These are phyloP conservation scores for Geoglossum cookeanum DNA, from an alignment of 2,329 filamentous ascomycete species.

Conservation along the genomic window DNA sequence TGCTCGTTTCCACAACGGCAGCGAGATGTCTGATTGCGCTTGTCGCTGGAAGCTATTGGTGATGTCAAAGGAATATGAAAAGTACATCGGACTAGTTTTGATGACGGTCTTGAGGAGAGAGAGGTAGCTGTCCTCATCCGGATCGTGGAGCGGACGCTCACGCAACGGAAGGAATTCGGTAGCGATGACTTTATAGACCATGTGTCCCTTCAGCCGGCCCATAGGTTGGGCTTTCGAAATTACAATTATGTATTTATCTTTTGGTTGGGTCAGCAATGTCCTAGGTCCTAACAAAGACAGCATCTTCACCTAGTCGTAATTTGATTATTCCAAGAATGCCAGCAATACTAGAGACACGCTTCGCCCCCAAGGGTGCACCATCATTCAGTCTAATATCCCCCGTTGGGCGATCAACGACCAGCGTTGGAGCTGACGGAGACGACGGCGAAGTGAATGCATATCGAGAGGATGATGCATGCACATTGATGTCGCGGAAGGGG, in stretches of 20 bases:
- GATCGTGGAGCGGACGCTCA: constrained; percentile 77
- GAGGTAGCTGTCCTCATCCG: constrained; percentile 86
- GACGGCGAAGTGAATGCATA: constrained; percentile 97
- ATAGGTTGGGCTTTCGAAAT: constrained; percentile 89
- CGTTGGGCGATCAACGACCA: constrained; percentile 80
- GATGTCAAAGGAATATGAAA: constrained; percentile 90
- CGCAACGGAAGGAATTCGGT: constrained; percentile 89
- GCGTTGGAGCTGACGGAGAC: constrained; percentile 67
- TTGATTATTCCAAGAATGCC: constrained; percentile 90
- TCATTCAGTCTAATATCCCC: constrained; percentile 77
- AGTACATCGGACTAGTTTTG: constrained; percentile 80
- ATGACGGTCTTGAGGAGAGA: constrained; percentile 63
- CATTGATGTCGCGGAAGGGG: constrained; percentile 91
- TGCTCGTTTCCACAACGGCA: constrained; percentile 74
- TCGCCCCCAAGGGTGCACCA: constrained; percentile 53
- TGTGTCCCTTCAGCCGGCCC: constrained; percentile 82
- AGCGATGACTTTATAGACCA: constrained; percentile 80
- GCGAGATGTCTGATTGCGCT: constrained; percentile 48
- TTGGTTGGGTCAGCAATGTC: constrained; percentile 2
- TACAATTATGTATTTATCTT: constrained; percentile 92
- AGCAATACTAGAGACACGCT: constrained; percentile 82
- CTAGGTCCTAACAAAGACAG: background rate
- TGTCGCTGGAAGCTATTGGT: constrained; percentile 96
- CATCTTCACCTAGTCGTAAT: constrained; percentile 58
- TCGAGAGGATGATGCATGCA: constrained; percentile 76